phyloP scores from a whole-genome alignment of 2,329 filamentous ascomycete genomes.

The Thielaviopsis punctulata region DNA sequence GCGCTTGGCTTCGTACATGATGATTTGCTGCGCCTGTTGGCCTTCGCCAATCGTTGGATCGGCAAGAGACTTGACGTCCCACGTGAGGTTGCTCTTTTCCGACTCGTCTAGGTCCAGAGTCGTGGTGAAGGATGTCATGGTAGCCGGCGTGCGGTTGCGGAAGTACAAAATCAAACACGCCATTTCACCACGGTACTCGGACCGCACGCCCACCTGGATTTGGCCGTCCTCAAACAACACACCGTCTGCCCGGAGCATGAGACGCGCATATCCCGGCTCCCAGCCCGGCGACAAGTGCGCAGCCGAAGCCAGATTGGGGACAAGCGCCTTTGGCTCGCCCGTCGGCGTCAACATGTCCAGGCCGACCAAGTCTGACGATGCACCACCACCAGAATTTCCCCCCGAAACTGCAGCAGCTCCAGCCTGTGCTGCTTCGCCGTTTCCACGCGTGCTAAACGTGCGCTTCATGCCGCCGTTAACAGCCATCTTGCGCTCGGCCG shows the following conservation, averaged over 20 bases:
- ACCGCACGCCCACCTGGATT: constrained; percentile 78
- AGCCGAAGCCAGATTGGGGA: constrained; percentile 77
- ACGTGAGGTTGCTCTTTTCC: constrained; percentile 51
- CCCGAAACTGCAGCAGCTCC: constrained; percentile 29
- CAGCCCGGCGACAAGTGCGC: constrained; percentile 88
- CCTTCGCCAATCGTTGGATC: constrained; percentile 62
- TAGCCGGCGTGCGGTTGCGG: constrained; percentile 74
- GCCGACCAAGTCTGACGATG: constrained; percentile 58
- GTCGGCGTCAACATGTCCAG: constrained; percentile 55
- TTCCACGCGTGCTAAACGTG: constrained; percentile 53
- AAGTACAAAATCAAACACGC: constrained; percentile 94
- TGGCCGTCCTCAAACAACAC: constrained; percentile 91
- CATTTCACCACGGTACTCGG: constrained; percentile 89
- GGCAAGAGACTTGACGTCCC: constrained; percentile 76
- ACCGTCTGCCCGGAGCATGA: constrained; percentile 67
- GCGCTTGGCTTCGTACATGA: constrained; percentile 78
- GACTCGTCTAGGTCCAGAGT: constrained; percentile 65
- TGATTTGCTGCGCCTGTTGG: constrained; percentile 75
- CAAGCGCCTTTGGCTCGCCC: constrained; percentile 36
- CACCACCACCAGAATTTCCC: constrained; percentile 30
- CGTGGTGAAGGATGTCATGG: constrained; percentile 84
- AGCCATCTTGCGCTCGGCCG: constrained; percentile 60
- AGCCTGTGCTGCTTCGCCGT: constrained; percentile 23
- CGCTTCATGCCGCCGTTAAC: constrained; percentile 73
- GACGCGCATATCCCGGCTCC: constrained; percentile 73